These are phyloP conservation scores for Akanthomyces uredinophilus DNA, from an alignment of 2,329 filamentous ascomycete genomes.

Conservation along the genomic window DNA sequence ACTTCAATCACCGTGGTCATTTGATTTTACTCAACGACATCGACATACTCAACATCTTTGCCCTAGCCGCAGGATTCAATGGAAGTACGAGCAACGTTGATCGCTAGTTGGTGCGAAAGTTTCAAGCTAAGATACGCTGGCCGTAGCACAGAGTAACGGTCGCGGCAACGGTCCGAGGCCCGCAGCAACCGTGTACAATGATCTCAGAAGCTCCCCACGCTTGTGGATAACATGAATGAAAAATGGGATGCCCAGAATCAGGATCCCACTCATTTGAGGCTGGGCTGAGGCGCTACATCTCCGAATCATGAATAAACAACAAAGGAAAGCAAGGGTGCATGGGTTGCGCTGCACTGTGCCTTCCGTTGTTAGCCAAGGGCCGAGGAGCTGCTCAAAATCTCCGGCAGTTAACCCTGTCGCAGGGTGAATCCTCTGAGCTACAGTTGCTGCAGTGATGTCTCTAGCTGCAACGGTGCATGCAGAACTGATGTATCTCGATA, in stretches of 20 bases:
- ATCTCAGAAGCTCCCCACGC: not conserved
- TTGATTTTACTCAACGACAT: not conserved
- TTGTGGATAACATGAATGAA: not conserved
- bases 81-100: not conserved
- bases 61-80: not conserved
- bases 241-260: not conserved
- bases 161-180: constrained; percentile 6
- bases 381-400: not conserved
- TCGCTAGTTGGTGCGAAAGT: not conserved
- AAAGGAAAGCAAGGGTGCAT: not conserved
- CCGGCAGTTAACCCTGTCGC: not conserved
- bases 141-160: not conserved
- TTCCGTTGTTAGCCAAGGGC: not conserved
- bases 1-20: not conserved
- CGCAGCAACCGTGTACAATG: not conserved
- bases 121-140: not conserved
- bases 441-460: not conserved
- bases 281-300: not conserved
- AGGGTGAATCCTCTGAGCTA: not conserved
- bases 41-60: not conserved
- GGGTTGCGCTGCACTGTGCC: not conserved
- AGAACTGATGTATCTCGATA: not conserved
- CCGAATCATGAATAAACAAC: not conserved
- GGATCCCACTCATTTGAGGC: not conserved
- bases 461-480: not conserved